These are phyloP conservation scores for Ogataea methylovora DNA, from an alignment of 805 yeast species.

Conservation along the genomic window DNA sequence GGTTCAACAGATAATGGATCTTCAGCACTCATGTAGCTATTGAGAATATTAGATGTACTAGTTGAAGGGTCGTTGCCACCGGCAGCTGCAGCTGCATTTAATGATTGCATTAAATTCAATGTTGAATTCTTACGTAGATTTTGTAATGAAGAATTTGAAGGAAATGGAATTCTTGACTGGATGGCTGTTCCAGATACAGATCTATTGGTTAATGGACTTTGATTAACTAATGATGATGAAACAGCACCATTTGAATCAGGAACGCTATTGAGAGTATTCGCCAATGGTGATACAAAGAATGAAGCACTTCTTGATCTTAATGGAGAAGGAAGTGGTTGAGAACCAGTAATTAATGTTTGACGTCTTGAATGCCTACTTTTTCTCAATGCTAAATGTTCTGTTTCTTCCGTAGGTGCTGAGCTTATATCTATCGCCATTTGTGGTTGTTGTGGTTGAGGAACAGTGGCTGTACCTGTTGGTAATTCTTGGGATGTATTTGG, in stretches of 20 bases:
- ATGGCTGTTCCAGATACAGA: conserved; percentile 1
- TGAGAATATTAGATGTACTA: too few species aligned
- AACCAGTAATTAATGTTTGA: conserved; percentile 76
- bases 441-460: conserved; percentile 2
- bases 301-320: conserved; percentile 42
- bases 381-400: conserved; percentile 5
- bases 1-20: conserved; percentile 22
- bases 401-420: not conserved
- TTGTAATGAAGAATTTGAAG: not conserved
- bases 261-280: conserved; percentile 8
- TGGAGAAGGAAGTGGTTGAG: conserved; percentile 91
- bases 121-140: conserved; percentile 25
- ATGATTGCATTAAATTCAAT: conserved; percentile 20
- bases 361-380: conserved; percentile 45
- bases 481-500: too few species aligned
- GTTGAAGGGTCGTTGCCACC: conserved; percentile 1
- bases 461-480: too few species aligned
- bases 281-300: conserved; percentile 20
- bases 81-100: conserved; percentile 29
- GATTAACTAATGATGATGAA: not conserved
- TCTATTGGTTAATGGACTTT: conserved; percentile 1
- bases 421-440: not conserved
- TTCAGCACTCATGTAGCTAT: conserved; percentile 15
- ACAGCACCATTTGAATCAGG: not conserved
- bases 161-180: not conserved